Conservation (phyloP, 1,139 yeast genomes). For the Lodderomyces orthopsilosis region DNA sequence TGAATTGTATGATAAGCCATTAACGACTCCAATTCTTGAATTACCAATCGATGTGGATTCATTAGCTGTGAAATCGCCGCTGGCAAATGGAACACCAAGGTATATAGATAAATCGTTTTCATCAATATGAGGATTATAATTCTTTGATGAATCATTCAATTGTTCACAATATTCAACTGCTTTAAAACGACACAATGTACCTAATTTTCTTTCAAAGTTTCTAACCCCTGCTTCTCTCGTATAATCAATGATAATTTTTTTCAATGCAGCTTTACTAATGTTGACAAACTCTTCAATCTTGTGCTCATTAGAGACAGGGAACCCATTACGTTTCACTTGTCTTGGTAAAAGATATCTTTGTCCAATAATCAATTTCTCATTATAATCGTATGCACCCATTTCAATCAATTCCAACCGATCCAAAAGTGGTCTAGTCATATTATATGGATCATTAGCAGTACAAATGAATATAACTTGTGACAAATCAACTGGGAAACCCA, state of each 20-base stretch:
- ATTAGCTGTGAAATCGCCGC: slow-evolving; percentile 18
- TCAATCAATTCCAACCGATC: slow-evolving; percentile 87
- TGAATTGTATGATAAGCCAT: slow-evolving; percentile 84
- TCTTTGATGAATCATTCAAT: slow-evolving; percentile 17
- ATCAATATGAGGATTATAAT: slow-evolving; percentile 39
- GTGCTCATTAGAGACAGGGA: slow-evolving; percentile 28
- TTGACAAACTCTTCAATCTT: slow-evolving; percentile 30
- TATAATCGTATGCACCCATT: slow-evolving; percentile 76
- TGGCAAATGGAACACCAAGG: slow-evolving; percentile 49
- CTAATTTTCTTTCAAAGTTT: slow-evolving; percentile 68
- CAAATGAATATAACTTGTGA: slow-evolving; percentile 84
- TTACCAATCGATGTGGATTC: slow-evolving; percentile 26
- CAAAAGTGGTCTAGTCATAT: slow-evolving; percentile 73
- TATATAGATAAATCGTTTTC: slow-evolving; percentile 47
- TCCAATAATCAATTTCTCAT: slow-evolving; percentile 77
- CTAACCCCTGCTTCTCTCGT: slow-evolving; percentile 91
- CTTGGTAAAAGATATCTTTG: slow-evolving; percentile 72
- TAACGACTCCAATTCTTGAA: slow-evolving; percentile 69
- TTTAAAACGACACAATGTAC: slow-evolving; percentile 73
- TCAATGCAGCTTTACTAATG: slow-evolving; percentile 52
- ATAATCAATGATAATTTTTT: slow-evolving; percentile 62
- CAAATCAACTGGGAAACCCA: slow-evolving; percentile 84
- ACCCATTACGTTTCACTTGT: slow-evolving; percentile 70
- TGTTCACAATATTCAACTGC: slow-evolving; percentile 71
- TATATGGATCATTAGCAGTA: slow-evolving; percentile 82